Evolutionary conservation across 2,329 filamentous ascomycete species (phyloP).

Genomic region (Didymosphaeria variabile): DNA sequence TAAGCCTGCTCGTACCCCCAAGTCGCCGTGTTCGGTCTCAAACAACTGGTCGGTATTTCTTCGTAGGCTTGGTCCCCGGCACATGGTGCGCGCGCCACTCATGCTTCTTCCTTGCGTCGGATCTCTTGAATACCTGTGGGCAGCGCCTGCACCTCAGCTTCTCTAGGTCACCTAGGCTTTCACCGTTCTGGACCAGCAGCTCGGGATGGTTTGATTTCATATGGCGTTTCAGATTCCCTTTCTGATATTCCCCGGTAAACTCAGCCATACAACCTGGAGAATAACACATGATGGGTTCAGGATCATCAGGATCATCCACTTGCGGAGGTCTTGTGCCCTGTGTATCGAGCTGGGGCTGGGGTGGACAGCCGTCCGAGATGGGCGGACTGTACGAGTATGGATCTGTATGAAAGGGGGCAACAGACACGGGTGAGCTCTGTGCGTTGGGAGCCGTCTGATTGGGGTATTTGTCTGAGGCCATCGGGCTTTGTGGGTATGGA

Average conservation of each 20-base stretch:
- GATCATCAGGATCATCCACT: too few relatives aligned
- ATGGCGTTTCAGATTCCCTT: conserved; percentile 24
- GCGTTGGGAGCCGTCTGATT: background rate
- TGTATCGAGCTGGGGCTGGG: background rate
- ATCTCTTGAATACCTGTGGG: conserved; percentile 13
- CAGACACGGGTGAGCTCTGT: background rate
- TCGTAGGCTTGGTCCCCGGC: conserved; percentile 19
- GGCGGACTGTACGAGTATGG: background rate
- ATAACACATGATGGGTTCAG: background rate
- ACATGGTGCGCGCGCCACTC: conserved; percentile 26
- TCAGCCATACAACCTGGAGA: background rate
- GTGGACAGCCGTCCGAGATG: background rate
- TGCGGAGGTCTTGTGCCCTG: too few relatives aligned
- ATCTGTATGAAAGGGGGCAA: background rate
- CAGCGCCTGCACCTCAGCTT: conserved; percentile 19
- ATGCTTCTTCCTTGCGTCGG: conserved; percentile 27
- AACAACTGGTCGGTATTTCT: conserved; percentile 1
- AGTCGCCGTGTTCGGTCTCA: background rate
- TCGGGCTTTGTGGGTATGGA: background rate
- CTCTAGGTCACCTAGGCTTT: background rate
- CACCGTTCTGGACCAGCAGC: background rate
- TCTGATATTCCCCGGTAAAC: conserved; percentile 13
- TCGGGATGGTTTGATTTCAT: background rate
- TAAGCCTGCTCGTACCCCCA: too few relatives aligned
- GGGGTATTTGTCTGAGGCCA: background rate